Base-by-base conservation (phyloP, 768 basidiomycete genomes). In the Psilocybe cyanescens region DNA sequence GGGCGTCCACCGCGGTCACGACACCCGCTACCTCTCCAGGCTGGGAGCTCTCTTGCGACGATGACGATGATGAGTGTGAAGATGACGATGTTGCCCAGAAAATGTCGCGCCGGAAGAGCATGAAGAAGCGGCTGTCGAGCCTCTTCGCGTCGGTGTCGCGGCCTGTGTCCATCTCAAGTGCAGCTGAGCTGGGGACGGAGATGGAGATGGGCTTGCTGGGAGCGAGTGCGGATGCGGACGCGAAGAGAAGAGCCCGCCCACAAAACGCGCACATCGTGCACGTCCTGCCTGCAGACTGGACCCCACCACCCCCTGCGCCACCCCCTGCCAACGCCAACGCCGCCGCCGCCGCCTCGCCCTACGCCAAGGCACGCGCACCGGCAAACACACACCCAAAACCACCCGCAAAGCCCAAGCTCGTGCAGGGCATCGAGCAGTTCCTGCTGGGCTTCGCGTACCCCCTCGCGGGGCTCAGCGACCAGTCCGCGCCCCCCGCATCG, bases 381-480 rank as follows among this genome's bases (percentile, higher is more conserved):
- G 1, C 37, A 56, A 11, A 39, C 47, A 17, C 33, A 35, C 3
- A 11, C 11, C 33, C 33, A 30, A 55, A 52, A 58, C 50, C 52
- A 6, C 31, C 31, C 48, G 9, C 33, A 49, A 75, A 73, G 53
- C 65, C 71, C 2, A 77, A 76, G 62, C 71, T 79, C 54, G 75
- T 71, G 3, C 75, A 78, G 49, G 71, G 72, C 55, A 75, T 79
- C 45, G 78, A 79, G 52, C 74, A 76, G 47, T 79, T 79, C 60
- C 59, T 79, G 3, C 67, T 78, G 3, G 67, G 71, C 0, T 78
- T 76, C 62, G 70, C 74, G 0, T 76, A 76, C 50, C 74, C 75
- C 1, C 59, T 71, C 16, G 35, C 33, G 0, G 24, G 24, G 1
- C 24, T 24, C 2, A 24, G 24, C 2, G 24, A 24, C 24, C 24